Conservation (phyloP, 2,329 filamentous ascomycete genomes). For the Penicillium sp. region DNA sequence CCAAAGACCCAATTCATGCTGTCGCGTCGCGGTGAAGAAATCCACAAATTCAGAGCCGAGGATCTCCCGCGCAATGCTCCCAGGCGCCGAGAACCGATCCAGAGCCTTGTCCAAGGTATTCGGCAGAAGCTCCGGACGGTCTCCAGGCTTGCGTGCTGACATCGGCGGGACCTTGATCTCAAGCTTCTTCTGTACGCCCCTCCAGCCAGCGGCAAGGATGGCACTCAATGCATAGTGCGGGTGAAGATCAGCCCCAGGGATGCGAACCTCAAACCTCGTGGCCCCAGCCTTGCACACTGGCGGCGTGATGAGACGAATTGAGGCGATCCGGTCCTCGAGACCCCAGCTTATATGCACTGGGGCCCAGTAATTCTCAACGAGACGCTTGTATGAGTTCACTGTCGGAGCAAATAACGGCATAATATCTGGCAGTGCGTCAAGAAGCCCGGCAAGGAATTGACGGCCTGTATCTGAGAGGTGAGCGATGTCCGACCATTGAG, state of each 20-base stretch:
- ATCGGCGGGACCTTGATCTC: constrained; percentile 77
- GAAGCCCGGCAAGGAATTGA: constrained; percentile 83
- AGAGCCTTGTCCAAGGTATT: constrained; percentile 82
- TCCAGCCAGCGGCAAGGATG: constrained; percentile 85
- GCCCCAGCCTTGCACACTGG: constrained; percentile 73
- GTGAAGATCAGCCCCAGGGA: constrained; percentile 74
- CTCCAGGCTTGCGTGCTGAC: constrained; percentile 67
- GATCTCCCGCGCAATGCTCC: constrained; percentile 82
- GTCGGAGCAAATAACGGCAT: constrained; percentile 94
- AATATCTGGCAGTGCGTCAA: constrained; percentile 82
- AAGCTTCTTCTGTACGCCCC: constrained; percentile 86
- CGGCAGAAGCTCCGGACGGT: constrained; percentile 51
- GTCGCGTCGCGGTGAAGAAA: constrained; percentile 85
- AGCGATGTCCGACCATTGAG: constrained; percentile 68
- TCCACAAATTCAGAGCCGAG: constrained; percentile 93
- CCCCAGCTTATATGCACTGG: constrained; percentile 96
- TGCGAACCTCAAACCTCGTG: constrained; percentile 25
- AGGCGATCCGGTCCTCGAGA: constrained; percentile 85
- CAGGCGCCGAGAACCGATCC: constrained; percentile 66
- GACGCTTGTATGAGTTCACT: constrained; percentile 92
- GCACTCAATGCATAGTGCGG: constrained; percentile 80
- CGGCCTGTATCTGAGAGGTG: constrained; percentile 83
- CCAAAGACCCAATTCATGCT: constrained; percentile 84
- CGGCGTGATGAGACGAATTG: constrained; percentile 80
- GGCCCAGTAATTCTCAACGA: constrained; percentile 98